Evolutionary conservation across 2,329 filamentous ascomycete species (phyloP).

Genomic region (Penicillium sp.): DNA sequence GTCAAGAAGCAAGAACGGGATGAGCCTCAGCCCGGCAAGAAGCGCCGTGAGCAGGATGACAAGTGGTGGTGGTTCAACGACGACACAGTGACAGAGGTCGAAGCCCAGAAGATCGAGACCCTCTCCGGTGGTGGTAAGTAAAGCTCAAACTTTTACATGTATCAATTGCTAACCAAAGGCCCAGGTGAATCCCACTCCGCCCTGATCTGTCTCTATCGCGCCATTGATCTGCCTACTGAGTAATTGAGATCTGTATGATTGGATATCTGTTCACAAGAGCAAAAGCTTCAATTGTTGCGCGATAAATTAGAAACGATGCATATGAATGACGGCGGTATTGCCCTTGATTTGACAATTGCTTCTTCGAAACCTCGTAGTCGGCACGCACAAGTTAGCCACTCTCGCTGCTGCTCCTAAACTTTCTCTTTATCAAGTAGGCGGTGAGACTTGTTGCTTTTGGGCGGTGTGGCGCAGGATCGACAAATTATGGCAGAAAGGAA

Average conservation of each 20-base stretch:
- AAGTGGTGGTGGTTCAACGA: slow-evolving; percentile 99
- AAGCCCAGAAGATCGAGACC: slow-evolving; percentile 84
- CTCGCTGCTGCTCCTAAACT: too few relatives aligned
- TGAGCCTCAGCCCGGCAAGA: slow-evolving; percentile 70
- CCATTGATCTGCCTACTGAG: slow-evolving; percentile 51
- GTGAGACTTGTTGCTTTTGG: background rate
- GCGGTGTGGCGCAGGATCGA: background rate
- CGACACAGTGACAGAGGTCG: slow-evolving; percentile 92
- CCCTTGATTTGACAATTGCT: background rate
- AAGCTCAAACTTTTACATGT: slow-evolving; percentile 4
- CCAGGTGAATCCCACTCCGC: slow-evolving; percentile 54
- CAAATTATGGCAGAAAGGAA: background rate
- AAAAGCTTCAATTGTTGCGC: slow-evolving; percentile 13
- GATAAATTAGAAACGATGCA: slow-evolving; percentile 30
- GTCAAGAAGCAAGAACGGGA: slow-evolving; percentile 80
- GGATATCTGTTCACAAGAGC: slow-evolving; percentile 1
- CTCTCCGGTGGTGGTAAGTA: slow-evolving; percentile 78
- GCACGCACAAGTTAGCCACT: too few relatives aligned
- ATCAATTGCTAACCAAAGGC: slow-evolving; percentile 17
- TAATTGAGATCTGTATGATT: slow-evolving; percentile 13
- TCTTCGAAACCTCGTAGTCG: background rate
- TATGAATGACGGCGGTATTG: slow-evolving; percentile 18
- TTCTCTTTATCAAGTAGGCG: background rate
- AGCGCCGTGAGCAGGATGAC: slow-evolving; percentile 70
- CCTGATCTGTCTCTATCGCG: slow-evolving; percentile 52